These are phyloP conservation scores for Blastobotrys apis DNA, from an alignment of 1,139 yeast genomes.

Conservation along the genomic window DNA sequence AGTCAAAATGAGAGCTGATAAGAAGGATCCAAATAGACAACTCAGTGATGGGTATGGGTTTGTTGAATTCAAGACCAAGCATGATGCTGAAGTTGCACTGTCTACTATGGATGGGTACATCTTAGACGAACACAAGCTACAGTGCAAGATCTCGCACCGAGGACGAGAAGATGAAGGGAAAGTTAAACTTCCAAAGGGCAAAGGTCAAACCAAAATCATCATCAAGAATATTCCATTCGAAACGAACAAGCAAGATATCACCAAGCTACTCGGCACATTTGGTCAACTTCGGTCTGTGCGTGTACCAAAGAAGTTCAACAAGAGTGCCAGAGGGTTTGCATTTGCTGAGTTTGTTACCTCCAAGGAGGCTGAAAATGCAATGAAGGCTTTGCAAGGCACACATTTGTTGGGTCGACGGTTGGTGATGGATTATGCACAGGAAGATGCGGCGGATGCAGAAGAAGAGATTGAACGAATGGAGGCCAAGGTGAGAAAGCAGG, in stretches of 20 bases:
- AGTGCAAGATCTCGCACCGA: conserved; percentile 82
- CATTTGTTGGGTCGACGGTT: conserved; percentile 94
- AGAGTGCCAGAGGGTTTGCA: conserved; percentile 95
- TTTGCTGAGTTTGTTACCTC: conserved; percentile 86
- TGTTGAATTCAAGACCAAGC: conserved; percentile 77
- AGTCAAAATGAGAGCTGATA: conserved; percentile 84
- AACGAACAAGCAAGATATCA: conserved; percentile 86
- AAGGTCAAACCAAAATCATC: conserved; percentile 67
- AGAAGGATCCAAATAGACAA: conserved; percentile 59
- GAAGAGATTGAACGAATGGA: conserved; percentile 90
- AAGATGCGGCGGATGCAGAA: conserved; percentile 77
- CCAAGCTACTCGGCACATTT: conserved; percentile 86
- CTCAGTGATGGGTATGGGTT: conserved; percentile 98
- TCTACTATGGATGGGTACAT: conserved; percentile 69
- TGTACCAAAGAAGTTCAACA: conserved; percentile 94
- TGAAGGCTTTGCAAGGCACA: conserved; percentile 90
- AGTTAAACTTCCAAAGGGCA: conserved; percentile 27
- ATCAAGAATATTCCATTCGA: conserved; percentile 97
- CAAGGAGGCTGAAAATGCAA: conserved; percentile 94
- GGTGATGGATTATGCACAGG: conserved; percentile 92
- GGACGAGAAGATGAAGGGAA: conserved; percentile 36
- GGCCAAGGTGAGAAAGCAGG: conserved; percentile 74
- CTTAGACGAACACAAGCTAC: conserved; percentile 85
- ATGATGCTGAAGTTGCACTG: conserved; percentile 75
- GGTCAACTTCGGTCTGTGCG: conserved; percentile 94